Conservation (phyloP, 192 early-diverging fungal genomes). For the Rhizophagus clarus region DNA sequence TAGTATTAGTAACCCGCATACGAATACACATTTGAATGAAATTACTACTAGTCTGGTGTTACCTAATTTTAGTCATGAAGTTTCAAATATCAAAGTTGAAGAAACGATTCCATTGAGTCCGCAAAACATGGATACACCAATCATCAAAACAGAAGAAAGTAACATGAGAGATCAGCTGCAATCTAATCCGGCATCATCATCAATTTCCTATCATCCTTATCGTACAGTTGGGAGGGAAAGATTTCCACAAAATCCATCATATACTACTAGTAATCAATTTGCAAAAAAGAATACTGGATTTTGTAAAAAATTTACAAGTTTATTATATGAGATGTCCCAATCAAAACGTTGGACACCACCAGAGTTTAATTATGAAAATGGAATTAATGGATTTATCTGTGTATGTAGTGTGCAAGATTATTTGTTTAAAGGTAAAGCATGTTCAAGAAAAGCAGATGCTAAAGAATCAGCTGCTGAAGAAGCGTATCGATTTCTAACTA, state of each 20-base stretch:
- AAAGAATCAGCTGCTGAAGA: neutral
- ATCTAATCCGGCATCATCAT: neutral
- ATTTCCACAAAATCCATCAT: neutral
- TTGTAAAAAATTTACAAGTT: constrained; percentile 13
- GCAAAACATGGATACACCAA: neutral
- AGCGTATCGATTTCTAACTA: neutral
- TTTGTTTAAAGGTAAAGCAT: neutral
- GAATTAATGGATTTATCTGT: neutral
- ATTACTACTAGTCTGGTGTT: neutral
- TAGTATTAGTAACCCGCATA: neutral
- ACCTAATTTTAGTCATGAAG: neutral
- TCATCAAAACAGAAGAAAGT: neutral
- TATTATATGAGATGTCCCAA: constrained; percentile 7
- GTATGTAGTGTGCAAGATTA: neutral
- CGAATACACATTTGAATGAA: neutral
- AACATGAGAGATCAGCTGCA: neutral
- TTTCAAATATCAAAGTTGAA: neutral
- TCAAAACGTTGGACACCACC: neutral
- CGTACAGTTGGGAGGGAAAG: too few relatives aligned
- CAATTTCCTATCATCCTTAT: neutral
- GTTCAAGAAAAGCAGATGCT: neutral
- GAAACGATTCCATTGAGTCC: neutral
- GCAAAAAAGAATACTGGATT: neutral
- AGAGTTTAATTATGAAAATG: neutral
- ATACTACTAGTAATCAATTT: neutral